Evolutionary conservation across 164 flowering plant species (phyloP).

Genomic region (Kalanchoe fedtschenkoi): DNA sequence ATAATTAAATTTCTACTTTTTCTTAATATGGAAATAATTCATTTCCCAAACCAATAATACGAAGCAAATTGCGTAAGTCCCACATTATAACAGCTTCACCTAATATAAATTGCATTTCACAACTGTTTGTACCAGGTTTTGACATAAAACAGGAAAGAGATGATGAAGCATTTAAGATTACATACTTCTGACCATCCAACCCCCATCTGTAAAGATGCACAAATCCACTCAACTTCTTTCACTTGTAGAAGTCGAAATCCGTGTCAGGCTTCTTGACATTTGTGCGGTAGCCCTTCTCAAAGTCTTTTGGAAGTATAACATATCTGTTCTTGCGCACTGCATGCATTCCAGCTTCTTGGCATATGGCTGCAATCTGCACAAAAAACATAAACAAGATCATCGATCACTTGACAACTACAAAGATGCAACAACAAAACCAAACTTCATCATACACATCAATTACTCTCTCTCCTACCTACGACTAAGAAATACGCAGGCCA

Average conservation of each 20-base stretch:
- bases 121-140: too few relatives aligned
- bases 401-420: neutral
- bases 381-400: neutral
- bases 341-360: constrained; percentile 94
- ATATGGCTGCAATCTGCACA: constrained; percentile 73
- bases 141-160: neutral
- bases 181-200: neutral
- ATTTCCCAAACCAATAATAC: too few relatives aligned
- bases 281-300: constrained; percentile 75
- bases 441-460: too few relatives aligned
- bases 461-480: too few relatives aligned
- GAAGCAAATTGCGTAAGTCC: too few relatives aligned
- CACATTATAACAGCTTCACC: too few relatives aligned
- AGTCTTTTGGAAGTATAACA: constrained; percentile 81
- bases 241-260: constrained; percentile 82
- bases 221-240: constrained; percentile 10
- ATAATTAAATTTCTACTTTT: too few relatives aligned
- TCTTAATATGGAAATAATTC: too few relatives aligned
- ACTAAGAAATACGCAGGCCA: too few relatives aligned
- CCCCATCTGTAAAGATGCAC: neutral
- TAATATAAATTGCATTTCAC: too few relatives aligned
- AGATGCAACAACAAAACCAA: neutral
- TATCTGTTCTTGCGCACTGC: constrained; percentile 85
- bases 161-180: neutral
- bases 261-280: constrained; percentile 92